A percentile compares a stretch with the other conserved stretches of the same genome.
Evolutionary conservation across 2,329 filamentous ascomycete genomes (phyloP).

Genomic region (Incumbomyces lentus): DNA sequence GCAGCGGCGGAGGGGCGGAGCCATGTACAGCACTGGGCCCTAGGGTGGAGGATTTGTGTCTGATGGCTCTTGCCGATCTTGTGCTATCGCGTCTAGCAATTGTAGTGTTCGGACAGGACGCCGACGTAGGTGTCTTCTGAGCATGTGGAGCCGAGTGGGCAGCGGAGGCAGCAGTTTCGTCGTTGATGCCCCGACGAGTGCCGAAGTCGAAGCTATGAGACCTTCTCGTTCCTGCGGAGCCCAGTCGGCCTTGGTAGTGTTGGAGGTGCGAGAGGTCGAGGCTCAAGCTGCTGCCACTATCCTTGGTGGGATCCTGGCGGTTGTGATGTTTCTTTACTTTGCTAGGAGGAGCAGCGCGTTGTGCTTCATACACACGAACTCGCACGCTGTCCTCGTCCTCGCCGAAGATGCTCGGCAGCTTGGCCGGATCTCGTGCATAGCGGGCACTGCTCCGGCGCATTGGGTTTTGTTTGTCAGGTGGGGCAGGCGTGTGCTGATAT

Average conservation of each 20-base stretch:
- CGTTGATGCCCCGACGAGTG: conserved; percentile 23
- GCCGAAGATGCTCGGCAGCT: conserved; percentile 52
- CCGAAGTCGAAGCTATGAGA: conserved; percentile 37
- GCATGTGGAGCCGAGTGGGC: conserved; percentile 68
- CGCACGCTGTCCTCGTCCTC: conserved; percentile 30
- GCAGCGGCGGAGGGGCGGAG: conserved; percentile 16
- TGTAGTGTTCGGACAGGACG: conserved; percentile 20
- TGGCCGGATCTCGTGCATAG: conserved; percentile 33
- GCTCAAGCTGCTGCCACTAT: conserved; percentile 64
- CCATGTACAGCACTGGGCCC: conserved; percentile 26
- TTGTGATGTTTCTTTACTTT: conserved; percentile 40
- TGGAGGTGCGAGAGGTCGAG: conserved; percentile 54
- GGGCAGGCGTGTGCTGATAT: conserved; percentile 23
- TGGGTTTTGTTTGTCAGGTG: conserved; percentile 6
- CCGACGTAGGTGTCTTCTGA: conserved; percentile 29
- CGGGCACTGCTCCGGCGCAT: conserved; percentile 22
- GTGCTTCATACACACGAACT: conserved; percentile 27
- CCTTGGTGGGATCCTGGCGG: conserved; percentile 39
- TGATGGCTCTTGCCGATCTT: conserved; percentile 33
- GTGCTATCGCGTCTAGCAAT: conserved; percentile 33
- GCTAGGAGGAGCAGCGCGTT: conserved; percentile 21
- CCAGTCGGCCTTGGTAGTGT: conserved; percentile 14
- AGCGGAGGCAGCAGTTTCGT: conserved; percentile 46
- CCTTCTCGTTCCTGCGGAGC: conserved; percentile 25
- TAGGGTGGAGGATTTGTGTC: conserved; percentile 30